A percentile compares a stretch with the other conserved stretches of the same genome.
phyloP scores from a whole-genome alignment of 139 green algal genomes.

The Closterium sp. region DNA sequence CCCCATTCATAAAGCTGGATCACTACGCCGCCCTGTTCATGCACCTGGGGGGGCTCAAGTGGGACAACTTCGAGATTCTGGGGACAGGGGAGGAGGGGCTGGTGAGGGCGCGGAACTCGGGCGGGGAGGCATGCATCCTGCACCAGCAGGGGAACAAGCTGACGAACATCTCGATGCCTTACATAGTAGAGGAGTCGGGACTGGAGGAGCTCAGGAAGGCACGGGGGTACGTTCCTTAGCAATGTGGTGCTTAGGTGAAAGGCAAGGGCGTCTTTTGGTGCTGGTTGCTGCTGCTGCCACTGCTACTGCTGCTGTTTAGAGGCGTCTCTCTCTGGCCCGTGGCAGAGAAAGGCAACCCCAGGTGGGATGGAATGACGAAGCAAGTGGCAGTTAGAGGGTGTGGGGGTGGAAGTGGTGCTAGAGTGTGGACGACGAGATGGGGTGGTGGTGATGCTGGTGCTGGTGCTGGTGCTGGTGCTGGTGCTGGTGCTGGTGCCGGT shows the following conservation, averaged over 20 bases:
- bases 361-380: too few relatives aligned
- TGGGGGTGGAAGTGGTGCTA: too few relatives aligned
- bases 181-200: not conserved
- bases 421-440: too few relatives aligned
- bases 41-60: constrained; percentile 8
- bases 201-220: constrained; percentile 4
- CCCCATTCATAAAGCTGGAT: constrained; percentile 10
- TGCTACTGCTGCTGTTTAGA: not conserved
- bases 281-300: not conserved
- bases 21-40: constrained; percentile 6
- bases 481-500: too few relatives aligned
- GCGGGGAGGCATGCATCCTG: constrained; percentile 5
- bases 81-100: not conserved
- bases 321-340: too few relatives aligned
- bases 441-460: too few relatives aligned
- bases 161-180: not conserved
- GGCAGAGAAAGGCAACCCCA: too few relatives aligned
- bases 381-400: too few relatives aligned
- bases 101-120: not conserved
- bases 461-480: too few relatives aligned
- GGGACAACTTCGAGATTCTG: constrained; percentile 8
- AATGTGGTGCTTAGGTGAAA: not conserved
- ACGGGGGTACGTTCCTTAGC: not conserved
- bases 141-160: constrained; percentile 17
- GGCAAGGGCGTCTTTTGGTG: not conserved